Conservation (phyloP, 257 asterid species). For the Fraxinus pennsylvanica region DNA sequence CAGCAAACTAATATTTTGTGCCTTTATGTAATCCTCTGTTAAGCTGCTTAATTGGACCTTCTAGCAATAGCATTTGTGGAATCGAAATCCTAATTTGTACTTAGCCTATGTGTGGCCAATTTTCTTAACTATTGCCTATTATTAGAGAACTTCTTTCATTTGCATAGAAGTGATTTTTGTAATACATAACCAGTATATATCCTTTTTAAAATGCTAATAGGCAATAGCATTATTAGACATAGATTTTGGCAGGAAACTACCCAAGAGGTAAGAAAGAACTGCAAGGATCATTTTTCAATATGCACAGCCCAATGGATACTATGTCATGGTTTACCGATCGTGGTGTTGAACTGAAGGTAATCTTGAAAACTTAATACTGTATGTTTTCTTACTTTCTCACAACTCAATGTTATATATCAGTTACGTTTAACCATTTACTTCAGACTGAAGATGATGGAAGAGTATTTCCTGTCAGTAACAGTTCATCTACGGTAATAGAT, state of each 20-base stretch:
- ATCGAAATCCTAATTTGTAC: not conserved
- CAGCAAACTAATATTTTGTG: not conserved
- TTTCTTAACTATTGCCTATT: not conserved
- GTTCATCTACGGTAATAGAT: constrained; percentile 77
- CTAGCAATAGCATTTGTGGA: not conserved
- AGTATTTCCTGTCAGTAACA: constrained; percentile 84
- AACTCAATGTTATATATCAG: constrained; percentile 1
- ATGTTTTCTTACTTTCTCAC: constrained; percentile 13
- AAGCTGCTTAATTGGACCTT: not conserved
- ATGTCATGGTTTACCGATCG: constrained; percentile 86
- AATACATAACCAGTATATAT: constrained; percentile 2
- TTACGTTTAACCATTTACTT: constrained; percentile 31
- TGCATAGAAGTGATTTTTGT: constrained; percentile 3
- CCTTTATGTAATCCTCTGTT: not conserved
- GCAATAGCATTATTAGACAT: constrained; percentile 20
- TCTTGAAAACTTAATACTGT: constrained; percentile 9
- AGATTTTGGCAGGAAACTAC: constrained; percentile 81
- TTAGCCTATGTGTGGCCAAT: not conserved
- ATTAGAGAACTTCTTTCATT: not conserved
- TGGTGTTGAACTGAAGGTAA: constrained; percentile 82
- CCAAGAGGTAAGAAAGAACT: constrained; percentile 94
- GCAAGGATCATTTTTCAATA: constrained; percentile 83
- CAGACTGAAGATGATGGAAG: constrained; percentile 92
- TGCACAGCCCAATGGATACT: constrained; percentile 83
- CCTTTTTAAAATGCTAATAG: constrained; percentile 15